These are phyloP conservation scores for Fonsecaea pugnacius DNA, from an alignment of 2,329 filamentous ascomycete genomes.

Conservation along the genomic window DNA sequence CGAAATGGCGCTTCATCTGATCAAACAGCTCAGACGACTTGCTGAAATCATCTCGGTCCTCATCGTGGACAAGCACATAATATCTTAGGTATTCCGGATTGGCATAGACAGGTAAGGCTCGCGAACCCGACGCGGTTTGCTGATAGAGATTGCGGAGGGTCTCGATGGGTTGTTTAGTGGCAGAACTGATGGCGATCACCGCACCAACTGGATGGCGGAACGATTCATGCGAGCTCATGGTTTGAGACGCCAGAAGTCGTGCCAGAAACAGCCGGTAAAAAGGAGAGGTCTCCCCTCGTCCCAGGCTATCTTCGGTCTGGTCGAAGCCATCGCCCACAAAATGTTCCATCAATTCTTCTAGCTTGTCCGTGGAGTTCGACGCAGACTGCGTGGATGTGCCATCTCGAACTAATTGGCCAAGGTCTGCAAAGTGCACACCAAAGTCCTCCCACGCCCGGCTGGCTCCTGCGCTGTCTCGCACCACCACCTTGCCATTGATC, in stretches of 20 bases:
- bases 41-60: conserved; percentile 89
- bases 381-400: conserved; percentile 17
- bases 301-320: conserved; percentile 24
- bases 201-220: conserved; percentile 94
- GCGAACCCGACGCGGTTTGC: conserved; percentile 77
- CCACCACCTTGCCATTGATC: conserved; percentile 82
- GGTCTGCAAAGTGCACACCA: conserved; percentile 78
- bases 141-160: conserved; percentile 81
- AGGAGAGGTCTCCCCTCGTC: conserved; percentile 61
- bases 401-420: conserved; percentile 53
- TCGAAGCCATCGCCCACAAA: conserved; percentile 32
- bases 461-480: conserved; percentile 85
- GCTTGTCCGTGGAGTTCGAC: conserved; percentile 26
- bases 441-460: conserved; percentile 88
- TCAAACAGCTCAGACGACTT: conserved; percentile 91
- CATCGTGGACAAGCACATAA: conserved; percentile 94
- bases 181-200: conserved; percentile 92
- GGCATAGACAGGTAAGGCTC: conserved; percentile 79
- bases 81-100: conserved; percentile 91
- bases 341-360: conserved; percentile 38
- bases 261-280: conserved; percentile 86
- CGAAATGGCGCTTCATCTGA: conserved; percentile 99
- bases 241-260: conserved; percentile 77
- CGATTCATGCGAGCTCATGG: conserved; percentile 83
- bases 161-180: conserved; percentile 81